Evolutionary conservation across 1,284 basidiomycete species (phyloP).

Genomic region (Trichosporon coremiiforme): DNA sequence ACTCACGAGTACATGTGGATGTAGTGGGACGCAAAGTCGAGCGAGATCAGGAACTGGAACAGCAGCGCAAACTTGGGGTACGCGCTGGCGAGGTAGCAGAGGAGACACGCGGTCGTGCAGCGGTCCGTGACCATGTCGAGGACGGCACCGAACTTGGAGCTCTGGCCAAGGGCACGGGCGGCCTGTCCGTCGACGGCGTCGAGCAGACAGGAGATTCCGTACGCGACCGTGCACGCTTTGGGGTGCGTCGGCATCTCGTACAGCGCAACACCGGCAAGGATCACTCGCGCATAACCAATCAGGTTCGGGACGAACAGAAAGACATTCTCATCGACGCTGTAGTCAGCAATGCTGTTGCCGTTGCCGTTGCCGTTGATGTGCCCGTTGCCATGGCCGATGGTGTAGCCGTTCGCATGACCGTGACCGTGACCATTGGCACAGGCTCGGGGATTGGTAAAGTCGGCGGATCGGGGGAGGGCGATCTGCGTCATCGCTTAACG

Average conservation of each 20-base stretch:
- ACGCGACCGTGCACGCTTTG: conserved; percentile 85
- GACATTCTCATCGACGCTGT: conserved; percentile 70
- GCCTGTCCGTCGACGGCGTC: conserved; percentile 96
- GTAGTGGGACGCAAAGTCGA: conserved; percentile 98
- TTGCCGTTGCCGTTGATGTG: background rate
- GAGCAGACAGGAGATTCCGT: conserved; percentile 88
- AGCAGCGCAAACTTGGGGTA: conserved; percentile 80
- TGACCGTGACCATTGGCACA: background rate
- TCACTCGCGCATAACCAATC: conserved; percentile 90
- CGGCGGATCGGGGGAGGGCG: conserved; percentile 8
- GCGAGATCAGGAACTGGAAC: conserved; percentile 93
- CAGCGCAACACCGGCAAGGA: conserved; percentile 85
- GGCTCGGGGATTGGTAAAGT: background rate
- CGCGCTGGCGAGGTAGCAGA: conserved; percentile 78
- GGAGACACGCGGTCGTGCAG: conserved; percentile 91
- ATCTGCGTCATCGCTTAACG: conserved; percentile 16
- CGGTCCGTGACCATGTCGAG: conserved; percentile 99
- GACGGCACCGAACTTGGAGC: conserved; percentile 95
- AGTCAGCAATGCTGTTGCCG: background rate
- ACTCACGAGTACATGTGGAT: conserved; percentile 99
- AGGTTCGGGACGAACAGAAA: conserved; percentile 96
- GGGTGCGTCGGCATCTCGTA: conserved; percentile 95
- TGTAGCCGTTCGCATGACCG: no score
- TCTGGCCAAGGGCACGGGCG: conserved; percentile 84
- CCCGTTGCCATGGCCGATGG: background rate